A percentile compares a stretch with the other conserved stretches of the same genome.
Conservation (phyloP, 2,329 filamentous ascomycete species). For the Thyridium curvatum region DNA sequence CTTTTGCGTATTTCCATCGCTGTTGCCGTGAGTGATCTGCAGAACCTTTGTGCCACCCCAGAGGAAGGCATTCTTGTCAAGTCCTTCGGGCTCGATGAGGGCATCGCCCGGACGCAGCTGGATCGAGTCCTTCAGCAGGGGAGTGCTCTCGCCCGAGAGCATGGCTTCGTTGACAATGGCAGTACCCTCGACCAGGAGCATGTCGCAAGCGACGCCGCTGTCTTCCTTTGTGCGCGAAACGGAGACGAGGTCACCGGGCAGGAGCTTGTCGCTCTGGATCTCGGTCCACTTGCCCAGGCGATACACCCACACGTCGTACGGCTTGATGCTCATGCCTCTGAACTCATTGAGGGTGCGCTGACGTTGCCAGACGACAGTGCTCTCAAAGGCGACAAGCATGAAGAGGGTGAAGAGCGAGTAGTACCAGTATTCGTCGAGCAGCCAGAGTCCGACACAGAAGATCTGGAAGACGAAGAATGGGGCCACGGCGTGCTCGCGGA, state of each 20-base stretch:
- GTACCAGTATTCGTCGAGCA: constrained; percentile 99
- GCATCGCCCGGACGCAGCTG: constrained; percentile 82
- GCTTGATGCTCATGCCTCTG: constrained; percentile 98
- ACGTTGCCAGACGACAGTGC: constrained; percentile 97
- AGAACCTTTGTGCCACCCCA: constrained; percentile 97
- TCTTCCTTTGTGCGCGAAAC: constrained; percentile 94
- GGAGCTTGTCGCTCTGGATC: constrained; percentile 80
- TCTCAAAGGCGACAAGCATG: constrained; percentile 97
- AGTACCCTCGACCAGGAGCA: constrained; percentile 89
- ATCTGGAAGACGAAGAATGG: constrained; percentile 99
- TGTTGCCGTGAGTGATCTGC: constrained; percentile 83
- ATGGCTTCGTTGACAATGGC: constrained; percentile 99
- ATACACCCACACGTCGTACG: constrained; percentile 90
- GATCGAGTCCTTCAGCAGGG: constrained; percentile 91
- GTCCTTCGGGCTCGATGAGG: constrained; percentile 74
- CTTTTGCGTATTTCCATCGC: constrained; percentile 66
- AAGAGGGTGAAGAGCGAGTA: constrained; percentile 98
- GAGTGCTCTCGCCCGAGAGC: constrained; percentile 97
- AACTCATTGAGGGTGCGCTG: constrained; percentile 95
- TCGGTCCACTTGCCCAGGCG: constrained; percentile 83
- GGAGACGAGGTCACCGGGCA: constrained; percentile 90
- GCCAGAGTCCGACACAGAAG: constrained; percentile 97
- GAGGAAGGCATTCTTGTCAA: constrained; percentile 95
- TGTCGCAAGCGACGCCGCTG: constrained; percentile 92
- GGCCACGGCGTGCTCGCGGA: constrained; percentile 96